Percentiles rank a stretch among this genome's conserved stretches.
These are phyloP conservation scores for Pleochaeta shiraiana DNA, from an alignment of 2,329 filamentous ascomycete genomes.

Conservation along the genomic window DNA sequence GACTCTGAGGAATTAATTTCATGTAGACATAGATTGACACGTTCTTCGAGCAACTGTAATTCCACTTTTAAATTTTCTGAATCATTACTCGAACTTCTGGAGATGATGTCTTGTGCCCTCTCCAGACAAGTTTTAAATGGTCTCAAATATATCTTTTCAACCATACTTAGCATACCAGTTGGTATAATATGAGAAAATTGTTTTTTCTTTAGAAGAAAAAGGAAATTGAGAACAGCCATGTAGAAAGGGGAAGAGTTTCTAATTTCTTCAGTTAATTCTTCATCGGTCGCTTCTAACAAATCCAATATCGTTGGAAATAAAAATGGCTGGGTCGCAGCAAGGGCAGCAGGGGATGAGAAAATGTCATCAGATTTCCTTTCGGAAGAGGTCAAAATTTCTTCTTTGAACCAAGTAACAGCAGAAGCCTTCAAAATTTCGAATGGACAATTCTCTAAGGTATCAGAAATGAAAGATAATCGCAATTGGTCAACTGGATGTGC, in stretches of 20 bases:
- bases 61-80: slow-evolving; percentile 8
- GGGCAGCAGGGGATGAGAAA: slow-evolving; percentile 31
- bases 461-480: slow-evolving; percentile 37
- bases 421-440: slow-evolving; percentile 39
- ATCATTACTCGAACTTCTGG: slow-evolving; percentile 5
- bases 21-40: slow-evolving; percentile 11
- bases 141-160: slow-evolving; percentile 35
- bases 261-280: slow-evolving; percentile 29
- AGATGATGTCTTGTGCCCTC: slow-evolving; percentile 7
- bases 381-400: slow-evolving; percentile 30
- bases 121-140: slow-evolving; percentile 27
- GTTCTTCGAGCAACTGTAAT: slow-evolving; percentile 14
- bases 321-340: slow-evolving; percentile 37
- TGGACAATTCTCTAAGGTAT: slow-evolving; percentile 42
- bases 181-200: slow-evolving; percentile 29
- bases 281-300: slow-evolving; percentile 23
- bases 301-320: slow-evolving; percentile 35
- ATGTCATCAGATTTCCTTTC: slow-evolving; percentile 17
- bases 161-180: slow-evolving; percentile 31
- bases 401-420: slow-evolving; percentile 39
- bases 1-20: no score
- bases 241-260: slow-evolving; percentile 29
- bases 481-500: slow-evolving; percentile 35
- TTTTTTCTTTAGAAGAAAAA: slow-evolving; percentile 30
- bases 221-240: slow-evolving; percentile 38